Percentiles rank a stretch among this genome's conserved stretches.
Evolutionary conservation across 1,284 basidiomycete genomes (phyloP).

Genomic region (Sparassis latifolia): DNA sequence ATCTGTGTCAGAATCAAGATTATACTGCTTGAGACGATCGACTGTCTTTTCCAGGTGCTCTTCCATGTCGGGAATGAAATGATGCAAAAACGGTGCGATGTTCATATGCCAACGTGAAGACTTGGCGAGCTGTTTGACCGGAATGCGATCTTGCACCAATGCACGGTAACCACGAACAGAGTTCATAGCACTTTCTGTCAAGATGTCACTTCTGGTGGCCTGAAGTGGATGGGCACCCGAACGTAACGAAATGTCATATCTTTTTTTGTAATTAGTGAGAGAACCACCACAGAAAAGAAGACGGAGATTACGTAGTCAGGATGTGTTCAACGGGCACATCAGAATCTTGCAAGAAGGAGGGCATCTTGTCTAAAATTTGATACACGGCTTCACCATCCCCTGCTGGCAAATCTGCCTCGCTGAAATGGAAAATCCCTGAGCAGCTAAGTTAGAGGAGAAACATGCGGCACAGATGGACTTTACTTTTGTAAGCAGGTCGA

Average conservation of each 20-base stretch:
- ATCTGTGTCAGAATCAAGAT: conserved; percentile 32
- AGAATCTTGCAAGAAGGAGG: conserved; percentile 45
- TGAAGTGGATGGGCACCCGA: conserved; percentile 40
- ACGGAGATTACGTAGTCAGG: conserved; percentile 44
- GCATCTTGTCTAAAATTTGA: conserved; percentile 45
- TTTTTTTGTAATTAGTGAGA: conserved; percentile 18
- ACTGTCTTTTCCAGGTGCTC: conserved; percentile 27
- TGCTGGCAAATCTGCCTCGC: conserved; percentile 21
- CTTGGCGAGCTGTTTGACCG: conserved; percentile 31
- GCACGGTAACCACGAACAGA: conserved; percentile 46
- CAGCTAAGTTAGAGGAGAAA: conserved; percentile 14
- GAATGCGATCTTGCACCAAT: conserved; percentile 40
- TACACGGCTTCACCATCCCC: conserved; percentile 34
- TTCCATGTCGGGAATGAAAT: conserved; percentile 33
- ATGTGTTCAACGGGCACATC: conserved; percentile 43
- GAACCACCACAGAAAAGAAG: too few relatives aligned
- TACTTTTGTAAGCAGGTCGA: conserved; percentile 45
- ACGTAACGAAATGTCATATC: conserved; percentile 56
- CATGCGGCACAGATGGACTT: conserved; percentile 12
- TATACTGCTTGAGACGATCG: conserved; percentile 35
- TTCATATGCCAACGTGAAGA: conserved; percentile 47
- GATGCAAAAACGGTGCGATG: conserved; percentile 37
- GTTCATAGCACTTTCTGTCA: conserved; percentile 44
- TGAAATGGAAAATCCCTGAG: conserved; percentile 27
- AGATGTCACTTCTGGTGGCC: conserved; percentile 45